These are phyloP conservation scores for Hibiscus syriacus DNA, from an alignment of 345 rosid species.

Conservation along the genomic window DNA sequence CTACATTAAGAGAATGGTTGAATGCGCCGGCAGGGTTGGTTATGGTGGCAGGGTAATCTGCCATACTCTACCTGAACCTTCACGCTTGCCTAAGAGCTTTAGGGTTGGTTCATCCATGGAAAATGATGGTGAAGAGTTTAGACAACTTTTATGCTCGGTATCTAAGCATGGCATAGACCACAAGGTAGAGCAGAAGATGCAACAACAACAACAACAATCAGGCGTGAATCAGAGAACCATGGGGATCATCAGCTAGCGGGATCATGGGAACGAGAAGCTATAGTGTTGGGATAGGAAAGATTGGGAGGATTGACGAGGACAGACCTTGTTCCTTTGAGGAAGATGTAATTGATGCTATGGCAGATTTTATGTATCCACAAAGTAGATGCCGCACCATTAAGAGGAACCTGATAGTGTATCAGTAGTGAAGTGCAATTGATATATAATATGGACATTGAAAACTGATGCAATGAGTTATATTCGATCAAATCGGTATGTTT, in stretches of 20 bases:
- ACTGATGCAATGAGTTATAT: not conserved
- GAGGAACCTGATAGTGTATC: not conserved
- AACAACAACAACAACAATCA: not conserved
- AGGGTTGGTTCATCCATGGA: constrained; percentile 20
- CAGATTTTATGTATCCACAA: constrained; percentile 3
- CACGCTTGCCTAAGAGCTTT: constrained; percentile 24
- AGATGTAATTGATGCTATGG: constrained; percentile 8
- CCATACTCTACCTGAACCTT: not conserved
- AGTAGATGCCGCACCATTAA: constrained; percentile 6
- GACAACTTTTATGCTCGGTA: constrained; percentile 11
- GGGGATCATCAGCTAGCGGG: not conserved
- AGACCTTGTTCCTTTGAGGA: constrained; percentile 35
- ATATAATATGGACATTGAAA: not conserved
- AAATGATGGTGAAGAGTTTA: constrained; percentile 12
- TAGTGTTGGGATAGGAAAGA: constrained; percentile 42
- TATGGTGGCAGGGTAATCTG: constrained; percentile 13
- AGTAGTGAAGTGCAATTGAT: not conserved
- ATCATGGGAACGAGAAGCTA: constrained; percentile 26
- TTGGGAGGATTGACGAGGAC: constrained; percentile 45
- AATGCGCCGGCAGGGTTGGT: constrained; percentile 15
- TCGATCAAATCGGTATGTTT: not conserved
- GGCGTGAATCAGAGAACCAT: not conserved
- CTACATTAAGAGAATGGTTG: constrained; percentile 26
- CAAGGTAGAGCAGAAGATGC: not conserved
- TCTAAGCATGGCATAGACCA: constrained; percentile 13